These are phyloP conservation scores for Shiraia sp. DNA, from an alignment of 2,329 filamentous ascomycete species.

Conservation along the genomic window DNA sequence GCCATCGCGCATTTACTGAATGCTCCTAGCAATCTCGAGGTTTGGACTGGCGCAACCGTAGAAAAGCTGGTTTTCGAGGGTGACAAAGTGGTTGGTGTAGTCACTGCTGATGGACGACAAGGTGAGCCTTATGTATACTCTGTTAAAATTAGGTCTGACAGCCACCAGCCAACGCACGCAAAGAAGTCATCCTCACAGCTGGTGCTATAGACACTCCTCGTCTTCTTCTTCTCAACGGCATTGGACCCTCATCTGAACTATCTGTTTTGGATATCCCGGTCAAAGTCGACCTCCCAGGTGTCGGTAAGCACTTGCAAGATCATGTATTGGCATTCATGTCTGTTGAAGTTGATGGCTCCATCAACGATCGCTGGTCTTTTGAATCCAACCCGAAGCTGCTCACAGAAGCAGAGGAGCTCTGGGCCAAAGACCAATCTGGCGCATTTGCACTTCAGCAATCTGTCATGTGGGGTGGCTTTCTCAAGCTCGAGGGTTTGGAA, in stretches of 20 bases:
- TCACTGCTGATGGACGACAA: conserved; percentile 31
- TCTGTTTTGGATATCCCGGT: conserved; percentile 48
- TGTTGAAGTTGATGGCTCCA: conserved; percentile 45
- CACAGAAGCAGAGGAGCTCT: conserved; percentile 52
- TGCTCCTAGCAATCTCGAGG: conserved; percentile 56
- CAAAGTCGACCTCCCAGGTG: conserved; percentile 44
- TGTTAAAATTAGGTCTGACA: not conserved
- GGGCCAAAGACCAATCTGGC: conserved; percentile 44
- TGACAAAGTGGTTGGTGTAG: conserved; percentile 32
- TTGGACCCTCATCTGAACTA: conserved; percentile 51
- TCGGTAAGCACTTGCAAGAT: conserved; percentile 53
- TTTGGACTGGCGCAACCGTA: conserved; percentile 56
- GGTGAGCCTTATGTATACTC: conserved; percentile 35
- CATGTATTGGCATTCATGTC: conserved; percentile 52
- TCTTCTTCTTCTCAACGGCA: conserved; percentile 54
- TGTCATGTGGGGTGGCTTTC: conserved; percentile 57
- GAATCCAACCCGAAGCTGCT: conserved; percentile 27
- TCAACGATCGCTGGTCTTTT: conserved; percentile 48
- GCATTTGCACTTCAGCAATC: conserved; percentile 47
- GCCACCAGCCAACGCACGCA: conserved; percentile 23
- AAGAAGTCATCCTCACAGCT: conserved; percentile 40
- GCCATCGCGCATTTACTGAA: conserved; percentile 44
- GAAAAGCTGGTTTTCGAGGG: conserved; percentile 32
- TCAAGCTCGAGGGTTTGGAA: conserved; percentile 50
- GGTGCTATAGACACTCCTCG: conserved; percentile 42